A percentile compares a stretch with the other conserved stretches of the same genome.
Conservation (phyloP, 768 basidiomycete species). For the Clathrus columnatus region DNA sequence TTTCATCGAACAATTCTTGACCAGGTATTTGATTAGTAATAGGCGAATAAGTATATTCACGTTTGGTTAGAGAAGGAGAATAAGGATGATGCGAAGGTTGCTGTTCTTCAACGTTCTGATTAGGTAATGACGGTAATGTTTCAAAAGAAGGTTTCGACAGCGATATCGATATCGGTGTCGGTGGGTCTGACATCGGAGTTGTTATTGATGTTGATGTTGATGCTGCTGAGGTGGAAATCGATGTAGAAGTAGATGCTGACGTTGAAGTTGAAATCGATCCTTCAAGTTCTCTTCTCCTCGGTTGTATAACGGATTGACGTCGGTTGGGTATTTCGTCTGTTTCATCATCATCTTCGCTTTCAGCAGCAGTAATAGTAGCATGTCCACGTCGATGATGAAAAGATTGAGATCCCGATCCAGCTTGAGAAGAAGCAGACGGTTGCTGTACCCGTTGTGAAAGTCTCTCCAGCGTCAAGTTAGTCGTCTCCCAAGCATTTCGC, state of each 20-base stretch:
- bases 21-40: neutral
- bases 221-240: neutral
- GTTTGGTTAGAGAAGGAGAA: too few species aligned
- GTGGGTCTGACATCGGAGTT: neutral
- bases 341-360: too few species aligned
- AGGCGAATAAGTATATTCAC: too few species aligned
- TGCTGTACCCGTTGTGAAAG: neutral
- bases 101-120: too few species aligned
- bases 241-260: neutral
- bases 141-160: neutral
- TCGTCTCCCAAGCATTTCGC: neutral
- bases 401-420: too few species aligned
- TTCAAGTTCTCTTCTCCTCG: neutral
- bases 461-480: neutral
- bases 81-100: too few species aligned
- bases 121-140: neutral
- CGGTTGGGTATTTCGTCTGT: too few species aligned
- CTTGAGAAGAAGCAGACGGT: neutral
- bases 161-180: neutral
- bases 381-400: too few species aligned
- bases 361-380: too few species aligned
- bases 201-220: neutral
- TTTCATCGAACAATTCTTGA: neutral
- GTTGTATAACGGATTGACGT: neutral
- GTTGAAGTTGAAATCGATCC: neutral